Base-by-base conservation (phyloP, 257 asterid species). In the Plantago ovata region DNA sequence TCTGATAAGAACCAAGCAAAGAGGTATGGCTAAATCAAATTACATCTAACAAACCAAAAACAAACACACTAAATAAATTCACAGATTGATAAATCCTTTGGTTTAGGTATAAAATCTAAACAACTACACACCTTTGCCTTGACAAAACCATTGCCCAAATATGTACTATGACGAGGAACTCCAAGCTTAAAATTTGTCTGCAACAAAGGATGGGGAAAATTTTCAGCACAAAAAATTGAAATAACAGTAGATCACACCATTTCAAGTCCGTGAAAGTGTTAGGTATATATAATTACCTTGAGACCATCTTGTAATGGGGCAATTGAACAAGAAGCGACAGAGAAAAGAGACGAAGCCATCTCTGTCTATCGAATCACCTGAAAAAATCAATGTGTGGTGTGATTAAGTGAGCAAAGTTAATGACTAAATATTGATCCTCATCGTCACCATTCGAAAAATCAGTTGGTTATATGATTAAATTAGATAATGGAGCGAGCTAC, bases 131-230 rank as follows among this genome's bases (percentile, higher is more conserved):
- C 96, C 95, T 85, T 76, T 24, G 74, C 22, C 45, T 67, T 69
- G 64, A 58, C 48, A 50, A 59, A 68, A 65, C 69, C 72, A 56
- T 62, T 77, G 57, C 79, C 78, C 59, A 65, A 52, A 53, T 73
- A 72, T 24, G 71, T 23, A 28, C 69, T 21, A 46, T 66, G 85
- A 56, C 28, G 62, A 61, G 83, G 61, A 41, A 62, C 54, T 33
- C 81, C 78, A 47, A 64, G 68, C 77, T 63, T 79, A 67, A 63
- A 28, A 60, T 73, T 73, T 36, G 73, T 63, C 87, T 87, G 40
- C 14, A 21, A 53, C 2, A 10, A 53, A 14, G 14, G n/a, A 24
- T 28, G 11, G 0, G 18, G 0, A 24, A 24, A 24, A 6, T 24
- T 24, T 13, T 86, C 62, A 58, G 49, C 41, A 15, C 20, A 28